These are phyloP conservation scores for Camellia japonica DNA, from an alignment of 148 eudicot species.

Conservation along the genomic window DNA sequence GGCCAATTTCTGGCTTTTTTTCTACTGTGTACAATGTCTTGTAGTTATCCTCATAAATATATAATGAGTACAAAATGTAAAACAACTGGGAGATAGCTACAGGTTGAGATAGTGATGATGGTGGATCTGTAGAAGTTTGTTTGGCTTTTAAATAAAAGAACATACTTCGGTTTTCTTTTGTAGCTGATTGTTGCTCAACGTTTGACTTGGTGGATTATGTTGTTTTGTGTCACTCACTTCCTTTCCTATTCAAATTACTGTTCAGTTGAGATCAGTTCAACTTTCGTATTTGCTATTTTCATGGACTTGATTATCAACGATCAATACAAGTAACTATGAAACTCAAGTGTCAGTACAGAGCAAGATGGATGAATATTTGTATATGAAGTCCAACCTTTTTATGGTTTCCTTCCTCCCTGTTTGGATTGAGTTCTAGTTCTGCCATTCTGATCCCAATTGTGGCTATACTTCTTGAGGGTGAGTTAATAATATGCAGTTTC, in stretches of 20 bases:
- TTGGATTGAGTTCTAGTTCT: neutral
- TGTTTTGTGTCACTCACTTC: too few species aligned
- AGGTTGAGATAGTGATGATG: neutral
- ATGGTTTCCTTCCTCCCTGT: neutral
- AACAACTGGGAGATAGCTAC: neutral
- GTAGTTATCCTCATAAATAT: neutral
- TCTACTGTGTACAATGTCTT: neutral
- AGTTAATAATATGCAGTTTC: neutral
- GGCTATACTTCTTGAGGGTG: neutral
- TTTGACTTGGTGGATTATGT: too few species aligned
- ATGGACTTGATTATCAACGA: neutral
- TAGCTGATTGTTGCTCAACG: neutral
- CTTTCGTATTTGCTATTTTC: neutral
- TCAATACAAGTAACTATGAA: neutral
- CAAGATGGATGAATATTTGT: neutral
- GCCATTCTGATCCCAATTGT: neutral
- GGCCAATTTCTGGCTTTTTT: too few species aligned
- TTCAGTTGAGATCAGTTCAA: neutral
- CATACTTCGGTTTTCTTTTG: neutral
- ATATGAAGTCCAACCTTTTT: neutral
- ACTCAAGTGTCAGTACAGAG: too few species aligned
- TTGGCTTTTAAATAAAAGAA: neutral
- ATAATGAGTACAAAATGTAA: neutral
- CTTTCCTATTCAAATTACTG: too few species aligned
- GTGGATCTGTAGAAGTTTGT: neutral